Percentiles rank a stretch among this genome's conserved stretches.
These are phyloP conservation scores for Apodospora peruviana DNA, from an alignment of 495 filamentous ascomycete species.

Conservation along the genomic window DNA sequence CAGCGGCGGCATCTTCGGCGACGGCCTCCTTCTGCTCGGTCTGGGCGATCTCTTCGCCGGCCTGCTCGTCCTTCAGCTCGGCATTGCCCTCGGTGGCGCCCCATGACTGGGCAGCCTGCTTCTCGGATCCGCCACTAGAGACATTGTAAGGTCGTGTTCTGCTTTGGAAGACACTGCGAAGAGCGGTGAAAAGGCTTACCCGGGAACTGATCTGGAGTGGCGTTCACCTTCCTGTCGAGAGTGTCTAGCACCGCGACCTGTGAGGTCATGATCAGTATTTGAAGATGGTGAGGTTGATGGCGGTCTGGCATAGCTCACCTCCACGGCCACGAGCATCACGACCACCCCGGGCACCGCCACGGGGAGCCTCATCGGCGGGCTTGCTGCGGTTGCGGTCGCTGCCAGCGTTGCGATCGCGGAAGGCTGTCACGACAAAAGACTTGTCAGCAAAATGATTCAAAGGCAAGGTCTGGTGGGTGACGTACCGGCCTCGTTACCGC, in stretches of 20 bases:
- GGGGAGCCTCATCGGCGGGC: conserved; percentile 63
- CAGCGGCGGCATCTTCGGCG: conserved; percentile 29
- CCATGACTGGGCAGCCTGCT: conserved; percentile 90
- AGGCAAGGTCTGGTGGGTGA: conserved; percentile 9
- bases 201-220: conserved; percentile 67
- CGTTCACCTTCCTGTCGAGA: conserved; percentile 66
- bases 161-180: conserved; percentile 5
- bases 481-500: conserved; percentile 79
- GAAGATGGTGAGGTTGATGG: background rate
- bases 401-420: conserved; percentile 85
- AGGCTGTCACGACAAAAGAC: conserved; percentile 52
- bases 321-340: conserved; percentile 55
- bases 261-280: conserved; percentile 6
- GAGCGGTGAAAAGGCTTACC: conserved; percentile 44
- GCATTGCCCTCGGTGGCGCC: conserved; percentile 72
- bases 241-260: conserved; percentile 41
- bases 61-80: conserved; percentile 83
- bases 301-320: conserved; percentile 26
- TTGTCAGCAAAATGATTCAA: background rate
- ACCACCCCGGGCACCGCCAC: conserved; percentile 47
- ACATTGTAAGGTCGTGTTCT: conserved; percentile 12
- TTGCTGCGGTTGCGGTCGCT: conserved; percentile 76
- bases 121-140: conserved; percentile 71
- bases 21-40: conserved; percentile 60
- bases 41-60: conserved; percentile 79